A percentile compares a stretch with the other conserved stretches of the same genome.
phyloP scores from a whole-genome alignment of 768 basidiomycete genomes.

The Pleurotus salmoneostramineus region DNA sequence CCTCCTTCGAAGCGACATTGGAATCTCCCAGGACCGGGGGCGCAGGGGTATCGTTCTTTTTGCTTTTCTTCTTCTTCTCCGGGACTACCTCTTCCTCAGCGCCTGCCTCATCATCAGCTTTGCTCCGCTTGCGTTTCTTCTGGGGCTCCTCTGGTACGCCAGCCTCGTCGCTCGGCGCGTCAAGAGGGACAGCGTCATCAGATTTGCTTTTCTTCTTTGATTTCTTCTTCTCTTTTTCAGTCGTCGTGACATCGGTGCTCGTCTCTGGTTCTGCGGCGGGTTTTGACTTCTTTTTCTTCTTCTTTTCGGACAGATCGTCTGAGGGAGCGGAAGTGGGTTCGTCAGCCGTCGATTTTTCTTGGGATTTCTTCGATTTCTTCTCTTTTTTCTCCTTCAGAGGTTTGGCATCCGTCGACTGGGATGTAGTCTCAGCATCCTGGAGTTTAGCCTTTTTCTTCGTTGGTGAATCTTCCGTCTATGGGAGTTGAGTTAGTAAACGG shows the following conservation, averaged over 20 bases:
- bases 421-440: not conserved
- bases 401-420: not conserved
- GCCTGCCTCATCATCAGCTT: not conserved
- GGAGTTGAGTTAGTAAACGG: too few relatives aligned
- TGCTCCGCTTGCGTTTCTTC: slow-evolving; percentile 6
- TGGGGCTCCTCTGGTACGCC: not conserved
- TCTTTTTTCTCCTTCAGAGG: slow-evolving; percentile 10
- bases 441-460: slow-evolving; percentile 1
- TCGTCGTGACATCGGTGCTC: not conserved
- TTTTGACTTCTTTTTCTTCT: not conserved
- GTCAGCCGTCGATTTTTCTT: too few relatives aligned
- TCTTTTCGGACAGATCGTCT: not conserved
- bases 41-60: slow-evolving; percentile 14
- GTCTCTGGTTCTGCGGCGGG: not conserved
- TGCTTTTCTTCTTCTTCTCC: slow-evolving; percentile 6
- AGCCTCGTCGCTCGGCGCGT: not conserved
- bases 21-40: slow-evolving; percentile 16
- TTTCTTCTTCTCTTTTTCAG: slow-evolving; percentile 13
- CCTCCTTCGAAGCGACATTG: slow-evolving; percentile 14
- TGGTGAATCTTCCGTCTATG: not conserved
- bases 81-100: slow-evolving; percentile 6
- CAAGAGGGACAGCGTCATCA: not conserved
- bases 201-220: not conserved
- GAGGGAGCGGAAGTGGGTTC: not conserved
- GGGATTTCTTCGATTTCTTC: slow-evolving; percentile 17